A percentile compares a stretch with the other conserved stretches of the same genome.
These are phyloP conservation scores for Penicillium capsulatum DNA, from an alignment of 2,329 filamentous ascomycete genomes.

Conservation along the genomic window DNA sequence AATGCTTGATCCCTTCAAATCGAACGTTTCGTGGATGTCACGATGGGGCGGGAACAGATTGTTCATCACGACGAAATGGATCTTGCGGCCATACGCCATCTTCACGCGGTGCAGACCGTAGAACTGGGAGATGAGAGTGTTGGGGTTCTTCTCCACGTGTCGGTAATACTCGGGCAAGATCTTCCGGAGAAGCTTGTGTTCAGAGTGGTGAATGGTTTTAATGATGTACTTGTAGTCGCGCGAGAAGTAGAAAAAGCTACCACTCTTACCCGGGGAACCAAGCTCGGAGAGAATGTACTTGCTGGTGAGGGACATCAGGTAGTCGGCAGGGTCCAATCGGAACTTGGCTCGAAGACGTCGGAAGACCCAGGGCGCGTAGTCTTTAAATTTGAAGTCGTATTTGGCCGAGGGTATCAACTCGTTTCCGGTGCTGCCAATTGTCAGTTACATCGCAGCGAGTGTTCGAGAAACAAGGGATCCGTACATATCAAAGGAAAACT, in stretches of 20 bases:
- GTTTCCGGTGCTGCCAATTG: constrained; percentile 69
- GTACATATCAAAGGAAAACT: constrained; percentile 98
- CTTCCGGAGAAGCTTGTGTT: constrained; percentile 53
- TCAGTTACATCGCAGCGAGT: constrained; percentile 30
- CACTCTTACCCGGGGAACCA: constrained; percentile 94
- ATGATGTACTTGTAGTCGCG: constrained; percentile 99
- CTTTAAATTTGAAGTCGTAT: constrained; percentile 99
- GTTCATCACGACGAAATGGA: constrained; percentile 99
- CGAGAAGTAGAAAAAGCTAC: constrained; percentile 99
- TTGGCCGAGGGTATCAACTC: constrained; percentile 96
- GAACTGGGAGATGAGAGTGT: constrained; percentile 95
- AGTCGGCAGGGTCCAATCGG: constrained; percentile 90
- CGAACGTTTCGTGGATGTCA: constrained; percentile 95
- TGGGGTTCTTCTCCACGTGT: constrained; percentile 88
- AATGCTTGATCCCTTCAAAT: constrained; percentile 93
- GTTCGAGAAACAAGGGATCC: constrained; percentile 32
- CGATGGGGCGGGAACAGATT: constrained; percentile 96
- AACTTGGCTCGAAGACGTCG: constrained; percentile 84
- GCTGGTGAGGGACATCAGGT: constrained; percentile 94
- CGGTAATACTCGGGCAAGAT: constrained; percentile 81
- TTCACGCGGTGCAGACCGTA: constrained; percentile 97
- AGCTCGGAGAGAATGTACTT: constrained; percentile 98
- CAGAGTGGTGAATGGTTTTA: constrained; percentile 96
- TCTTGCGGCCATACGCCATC: constrained; percentile 96
- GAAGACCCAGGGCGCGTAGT: constrained; percentile 99